Conservation (phyloP, 2,329 filamentous ascomycete genomes). For the Penicillium palitans region DNA sequence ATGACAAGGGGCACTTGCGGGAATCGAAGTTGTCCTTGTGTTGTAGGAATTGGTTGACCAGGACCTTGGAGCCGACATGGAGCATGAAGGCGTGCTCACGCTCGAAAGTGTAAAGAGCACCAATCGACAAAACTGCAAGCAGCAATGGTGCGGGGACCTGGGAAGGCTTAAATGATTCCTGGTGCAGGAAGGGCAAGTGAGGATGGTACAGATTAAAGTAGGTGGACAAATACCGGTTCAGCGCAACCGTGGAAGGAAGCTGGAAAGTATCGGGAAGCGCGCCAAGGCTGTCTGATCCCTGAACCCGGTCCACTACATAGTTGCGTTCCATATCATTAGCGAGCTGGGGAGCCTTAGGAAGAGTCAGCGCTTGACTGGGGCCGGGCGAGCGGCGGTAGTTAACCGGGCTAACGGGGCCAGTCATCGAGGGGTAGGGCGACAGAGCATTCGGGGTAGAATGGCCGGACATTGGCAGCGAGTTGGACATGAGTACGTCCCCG, state of each 20-base stretch:
- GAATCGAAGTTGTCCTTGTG: constrained; percentile 99
- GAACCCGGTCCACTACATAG: constrained; percentile 82
- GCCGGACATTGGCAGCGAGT: constrained; percentile 67
- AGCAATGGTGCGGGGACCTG: constrained; percentile 78
- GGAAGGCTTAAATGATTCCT: constrained; percentile 81
- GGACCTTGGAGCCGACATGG: constrained; percentile 94
- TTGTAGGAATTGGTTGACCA: constrained; percentile 94
- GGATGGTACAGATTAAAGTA: constrained; percentile 98
- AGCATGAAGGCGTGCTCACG: constrained; percentile 96
- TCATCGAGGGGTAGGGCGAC: constrained; percentile 69
- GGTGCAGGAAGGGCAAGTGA: constrained; percentile 92
- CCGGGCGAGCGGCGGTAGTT: constrained; percentile 70
- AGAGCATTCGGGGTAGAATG: constrained; percentile 70
- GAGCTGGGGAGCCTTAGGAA: constrained; percentile 75
- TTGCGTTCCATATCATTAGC: constrained; percentile 81
- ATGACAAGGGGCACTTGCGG: constrained; percentile 94
- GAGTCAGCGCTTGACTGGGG: constrained; percentile 63
- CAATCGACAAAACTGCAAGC: constrained; percentile 88
- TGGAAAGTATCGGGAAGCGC: constrained; percentile 87
- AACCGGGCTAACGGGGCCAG: constrained; percentile 66
- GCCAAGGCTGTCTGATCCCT: constrained; percentile 74
- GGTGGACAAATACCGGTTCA: constrained; percentile 91
- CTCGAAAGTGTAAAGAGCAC: constrained; percentile 93
- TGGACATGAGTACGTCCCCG: constrained; percentile 67
- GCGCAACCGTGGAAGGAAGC: constrained; percentile 72